A percentile compares a stretch with the other conserved stretches of the same genome.
Conservation (phyloP, 805 yeast species). For the Wickerhamiella brachini region DNA sequence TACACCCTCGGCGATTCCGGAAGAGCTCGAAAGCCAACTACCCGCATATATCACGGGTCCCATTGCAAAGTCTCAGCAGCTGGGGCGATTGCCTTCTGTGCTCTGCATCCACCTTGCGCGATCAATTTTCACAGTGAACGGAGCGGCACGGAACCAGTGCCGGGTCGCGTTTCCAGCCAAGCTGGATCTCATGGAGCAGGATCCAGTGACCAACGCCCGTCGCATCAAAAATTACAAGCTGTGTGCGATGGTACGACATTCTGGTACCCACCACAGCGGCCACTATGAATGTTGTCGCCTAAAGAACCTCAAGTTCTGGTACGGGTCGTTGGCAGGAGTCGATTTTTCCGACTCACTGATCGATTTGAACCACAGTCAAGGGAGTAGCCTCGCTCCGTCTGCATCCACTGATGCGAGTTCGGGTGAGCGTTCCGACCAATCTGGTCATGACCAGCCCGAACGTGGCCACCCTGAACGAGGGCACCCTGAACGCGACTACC, state of each 20-base stretch:
- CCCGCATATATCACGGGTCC: slow-evolving; percentile 17
- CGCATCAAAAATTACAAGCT: slow-evolving; percentile 36
- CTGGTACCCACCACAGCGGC: slow-evolving; percentile 79
- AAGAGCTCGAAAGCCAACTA: slow-evolving; percentile 24
- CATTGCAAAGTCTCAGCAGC: slow-evolving; percentile 52
- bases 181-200: slow-evolving; percentile 27
- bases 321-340: background rate
- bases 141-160: slow-evolving; percentile 61
- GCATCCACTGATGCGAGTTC: background rate
- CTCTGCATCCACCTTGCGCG: slow-evolving; percentile 76
- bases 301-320: slow-evolving; percentile 30
- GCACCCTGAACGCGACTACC: no score
- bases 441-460: no score
- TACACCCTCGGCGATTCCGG: slow-evolving; percentile 34
- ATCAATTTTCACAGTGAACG: slow-evolving; percentile 58
- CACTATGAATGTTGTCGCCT: slow-evolving; percentile 82
- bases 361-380: background rate
- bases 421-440: background rate
- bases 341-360: background rate
- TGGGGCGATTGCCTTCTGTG: slow-evolving; percentile 54
- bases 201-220: slow-evolving; percentile 20
- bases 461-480: no score
- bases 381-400: background rate
- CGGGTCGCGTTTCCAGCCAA: slow-evolving; percentile 49
- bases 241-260: slow-evolving; percentile 65